These are phyloP conservation scores for Spergularia azorica DNA, from an alignment of 179 eudicot genomes.

Conservation along the genomic window DNA sequence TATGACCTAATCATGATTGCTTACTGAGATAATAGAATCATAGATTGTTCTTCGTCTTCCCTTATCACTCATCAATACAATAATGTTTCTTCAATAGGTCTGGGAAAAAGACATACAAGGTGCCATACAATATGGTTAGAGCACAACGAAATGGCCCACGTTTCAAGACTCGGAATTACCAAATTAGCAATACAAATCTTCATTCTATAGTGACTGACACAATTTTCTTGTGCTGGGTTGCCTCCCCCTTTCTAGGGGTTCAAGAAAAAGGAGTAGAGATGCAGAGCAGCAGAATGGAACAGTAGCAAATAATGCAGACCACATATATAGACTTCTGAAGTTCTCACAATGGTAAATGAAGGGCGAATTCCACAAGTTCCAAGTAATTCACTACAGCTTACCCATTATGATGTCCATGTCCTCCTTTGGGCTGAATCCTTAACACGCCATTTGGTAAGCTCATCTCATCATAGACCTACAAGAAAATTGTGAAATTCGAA, in stretches of 20 bases:
- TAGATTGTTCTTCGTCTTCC: too few relatives aligned
- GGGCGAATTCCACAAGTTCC: background rate
- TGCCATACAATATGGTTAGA: background rate
- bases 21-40: background rate
- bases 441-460: constrained; percentile 94
- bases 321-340: too few relatives aligned
- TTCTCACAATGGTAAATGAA: background rate
- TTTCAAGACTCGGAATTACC: background rate
- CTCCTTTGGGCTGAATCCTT: constrained; percentile 96
- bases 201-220: too few relatives aligned
- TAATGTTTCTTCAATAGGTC: background rate
- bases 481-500: constrained; percentile 4
- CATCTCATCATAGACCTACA: constrained; percentile 92
- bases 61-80: background rate
- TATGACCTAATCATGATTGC: background rate
- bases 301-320: too few relatives aligned
- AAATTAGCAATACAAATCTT: too few relatives aligned
- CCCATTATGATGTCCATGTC: constrained; percentile 97
- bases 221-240: too few relatives aligned
- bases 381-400: constrained; percentile 25
- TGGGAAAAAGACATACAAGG: background rate
- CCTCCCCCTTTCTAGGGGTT: too few relatives aligned
- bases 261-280: too few relatives aligned
- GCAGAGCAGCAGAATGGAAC: too few relatives aligned
- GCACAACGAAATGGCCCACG: background rate